A percentile compares a stretch with the other conserved stretches of the same genome.
phyloP scores from a whole-genome alignment of 495 filamentous ascomycete species.

The Hyaloscypha bicolor region DNA sequence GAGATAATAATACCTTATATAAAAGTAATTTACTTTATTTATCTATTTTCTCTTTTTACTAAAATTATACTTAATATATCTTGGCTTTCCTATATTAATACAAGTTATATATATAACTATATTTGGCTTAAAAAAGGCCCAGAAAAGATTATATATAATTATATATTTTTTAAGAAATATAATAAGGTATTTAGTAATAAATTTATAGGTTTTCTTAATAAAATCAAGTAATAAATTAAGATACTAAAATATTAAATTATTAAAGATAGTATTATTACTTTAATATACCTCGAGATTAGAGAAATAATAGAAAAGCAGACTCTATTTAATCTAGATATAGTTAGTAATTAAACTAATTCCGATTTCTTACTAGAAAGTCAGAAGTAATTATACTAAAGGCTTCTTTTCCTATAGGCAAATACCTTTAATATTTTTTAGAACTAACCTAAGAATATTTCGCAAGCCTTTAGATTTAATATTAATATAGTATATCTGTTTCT shows the following conservation, averaged over 20 bases:
- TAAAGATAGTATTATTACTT: not conserved
- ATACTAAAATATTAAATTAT: not conserved
- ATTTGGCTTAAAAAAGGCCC: not conserved
- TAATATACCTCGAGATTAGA: not conserved
- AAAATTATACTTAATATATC: not conserved
- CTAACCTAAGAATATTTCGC: not conserved
- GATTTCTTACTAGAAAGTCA: not conserved
- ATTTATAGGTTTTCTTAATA: not conserved
- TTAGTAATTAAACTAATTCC: not conserved
- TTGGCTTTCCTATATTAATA: not conserved
- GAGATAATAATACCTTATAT: not conserved
- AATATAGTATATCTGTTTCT: not conserved
- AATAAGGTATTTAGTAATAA: not conserved
- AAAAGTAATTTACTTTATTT: not conserved
- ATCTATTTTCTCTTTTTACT: not conserved
- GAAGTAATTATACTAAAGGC: not conserved
- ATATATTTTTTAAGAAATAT: not conserved
- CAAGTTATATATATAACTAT: not conserved
- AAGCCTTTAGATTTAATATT: not conserved
- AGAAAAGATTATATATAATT: conserved; percentile 2
- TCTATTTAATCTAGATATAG: not conserved
- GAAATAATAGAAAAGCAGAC: not conserved
- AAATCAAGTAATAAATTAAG: conserved; percentile 4
- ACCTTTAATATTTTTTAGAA: not conserved
- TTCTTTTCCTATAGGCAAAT: not conserved